phyloP scores from a whole-genome alignment of 1,139 yeast genomes.

The Debaryomycetaceae sp. region DNA sequence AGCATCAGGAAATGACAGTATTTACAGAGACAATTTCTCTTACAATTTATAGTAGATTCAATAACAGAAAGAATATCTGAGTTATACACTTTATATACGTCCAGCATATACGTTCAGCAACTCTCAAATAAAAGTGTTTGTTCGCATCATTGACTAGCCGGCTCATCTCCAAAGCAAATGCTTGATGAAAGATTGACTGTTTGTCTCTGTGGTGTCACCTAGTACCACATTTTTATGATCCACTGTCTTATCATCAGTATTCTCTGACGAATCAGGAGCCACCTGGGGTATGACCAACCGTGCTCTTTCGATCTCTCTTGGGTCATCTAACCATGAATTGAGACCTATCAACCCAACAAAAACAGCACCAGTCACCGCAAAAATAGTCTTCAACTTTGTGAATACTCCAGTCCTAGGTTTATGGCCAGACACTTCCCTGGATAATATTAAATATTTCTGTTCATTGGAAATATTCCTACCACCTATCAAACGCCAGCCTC shows the following conservation, averaged over 20 bases:
- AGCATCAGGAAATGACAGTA: too few relatives aligned
- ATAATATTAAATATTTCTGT: constrained; percentile 27
- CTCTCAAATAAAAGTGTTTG: neutral
- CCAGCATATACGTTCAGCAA: neutral
- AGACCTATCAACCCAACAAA: constrained; percentile 28
- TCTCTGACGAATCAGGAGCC: neutral
- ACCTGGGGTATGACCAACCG: neutral
- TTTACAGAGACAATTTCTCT: too few relatives aligned
- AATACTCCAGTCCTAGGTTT: constrained; percentile 9
- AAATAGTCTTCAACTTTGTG: constrained; percentile 20
- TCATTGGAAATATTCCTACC: constrained; percentile 16
- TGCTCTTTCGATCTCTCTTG: neutral
- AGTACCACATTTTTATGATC: too few relatives aligned
- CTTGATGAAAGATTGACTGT: neutral
- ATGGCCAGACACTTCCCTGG: constrained; percentile 12
- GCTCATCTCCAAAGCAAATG: neutral
- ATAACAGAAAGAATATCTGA: neutral
- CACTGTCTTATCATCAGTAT: neutral
- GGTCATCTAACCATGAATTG: constrained; percentile 17
- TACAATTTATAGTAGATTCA: too few relatives aligned
- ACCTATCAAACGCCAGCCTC: constrained; percentile 39
- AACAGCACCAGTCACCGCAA: constrained; percentile 34
- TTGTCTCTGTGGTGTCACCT: too few relatives aligned
- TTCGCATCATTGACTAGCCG: neutral
- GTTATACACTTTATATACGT: neutral